These are phyloP conservation scores for Talaromyces sp. DNA, from an alignment of 2,329 filamentous ascomycete species.

Conservation along the genomic window DNA sequence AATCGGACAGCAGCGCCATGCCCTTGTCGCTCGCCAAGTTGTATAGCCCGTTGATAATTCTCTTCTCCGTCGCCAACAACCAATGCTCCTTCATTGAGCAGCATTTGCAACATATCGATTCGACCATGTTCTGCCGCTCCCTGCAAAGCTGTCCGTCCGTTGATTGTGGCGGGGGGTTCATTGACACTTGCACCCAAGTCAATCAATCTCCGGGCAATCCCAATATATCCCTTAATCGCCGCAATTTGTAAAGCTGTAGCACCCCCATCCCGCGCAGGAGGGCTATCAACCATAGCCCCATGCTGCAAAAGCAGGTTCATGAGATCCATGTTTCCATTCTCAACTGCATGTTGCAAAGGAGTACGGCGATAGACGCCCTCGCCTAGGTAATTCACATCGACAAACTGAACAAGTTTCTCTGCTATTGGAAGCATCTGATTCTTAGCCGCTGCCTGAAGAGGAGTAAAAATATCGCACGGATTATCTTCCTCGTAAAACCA, in stretches of 20 bases:
- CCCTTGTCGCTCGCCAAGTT: not conserved
- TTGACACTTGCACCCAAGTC: not conserved
- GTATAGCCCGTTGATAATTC: not conserved
- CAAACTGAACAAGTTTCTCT: not conserved
- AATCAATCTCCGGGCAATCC: not conserved
- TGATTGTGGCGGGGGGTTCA: not conserved
- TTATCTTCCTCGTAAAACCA: not conserved
- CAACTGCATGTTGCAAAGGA: not conserved
- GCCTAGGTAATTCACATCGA: not conserved
- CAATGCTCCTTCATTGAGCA: slow-evolving; percentile 14
- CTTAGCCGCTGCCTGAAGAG: not conserved
- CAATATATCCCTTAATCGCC: not conserved
- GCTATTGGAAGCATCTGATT: not conserved
- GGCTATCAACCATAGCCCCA: slow-evolving; percentile 19
- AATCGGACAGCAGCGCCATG: not conserved
- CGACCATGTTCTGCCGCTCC: slow-evolving; percentile 24
- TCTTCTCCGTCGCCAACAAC: not conserved
- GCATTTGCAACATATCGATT: slow-evolving; percentile 17
- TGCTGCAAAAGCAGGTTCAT: not conserved
- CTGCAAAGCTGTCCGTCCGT: slow-evolving; percentile 25
- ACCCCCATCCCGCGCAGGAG: not conserved
- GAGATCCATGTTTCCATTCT: slow-evolving; percentile 4
- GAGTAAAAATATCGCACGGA: not conserved
- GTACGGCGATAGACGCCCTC: not conserved
- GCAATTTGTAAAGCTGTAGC: not conserved